Percentiles rank a stretch among this genome's conserved stretches.
phyloP scores from a whole-genome alignment of 768 basidiomycete species.

The Auriscalpium microsporum region DNA sequence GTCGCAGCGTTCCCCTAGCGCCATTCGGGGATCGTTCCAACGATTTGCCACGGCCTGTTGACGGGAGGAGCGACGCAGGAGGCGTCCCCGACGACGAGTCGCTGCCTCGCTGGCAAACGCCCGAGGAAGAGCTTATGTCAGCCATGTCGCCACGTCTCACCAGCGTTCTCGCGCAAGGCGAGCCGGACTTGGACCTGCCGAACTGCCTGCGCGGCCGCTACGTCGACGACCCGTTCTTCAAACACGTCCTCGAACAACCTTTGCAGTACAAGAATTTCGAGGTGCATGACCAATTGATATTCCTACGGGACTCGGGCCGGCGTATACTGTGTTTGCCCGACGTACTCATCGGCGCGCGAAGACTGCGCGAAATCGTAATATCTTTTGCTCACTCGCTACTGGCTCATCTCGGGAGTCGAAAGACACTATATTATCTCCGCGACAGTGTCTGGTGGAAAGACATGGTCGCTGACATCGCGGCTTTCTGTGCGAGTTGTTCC shows the following conservation, averaged over 20 bases:
- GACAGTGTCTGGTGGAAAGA: conserved; percentile 35
- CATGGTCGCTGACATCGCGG: conserved; percentile 21
- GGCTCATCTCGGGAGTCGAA: conserved; percentile 29
- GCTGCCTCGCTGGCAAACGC: too few relatives aligned
- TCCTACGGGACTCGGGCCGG: conserved; percentile 4
- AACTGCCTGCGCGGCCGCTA: conserved; percentile 16
- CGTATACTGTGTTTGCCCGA: conserved; percentile 24
- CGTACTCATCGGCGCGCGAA: conserved; percentile 12
- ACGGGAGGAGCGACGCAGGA: too few relatives aligned
- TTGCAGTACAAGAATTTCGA: conserved; percentile 21
- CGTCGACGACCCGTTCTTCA: conserved; percentile 24
- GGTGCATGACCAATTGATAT: conserved; percentile 15
- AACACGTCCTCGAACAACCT: conserved; percentile 16
- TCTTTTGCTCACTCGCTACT: conserved; percentile 30
- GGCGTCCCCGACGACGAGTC: too few relatives aligned
- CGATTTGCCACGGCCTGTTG: too few relatives aligned
- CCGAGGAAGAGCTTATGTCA: not conserved
- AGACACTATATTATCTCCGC: conserved; percentile 26
- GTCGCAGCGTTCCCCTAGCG: too few relatives aligned
- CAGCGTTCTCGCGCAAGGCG: not conserved
- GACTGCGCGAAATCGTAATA: conserved; percentile 25
- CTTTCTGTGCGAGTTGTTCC: conserved; percentile 21
- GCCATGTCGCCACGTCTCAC: not conserved
- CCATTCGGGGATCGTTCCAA: too few relatives aligned
- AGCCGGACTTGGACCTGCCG: conserved; percentile 8